Percentiles rank a stretch among this genome's conserved stretches.
These are phyloP conservation scores for Hyphopichia fennica DNA, from an alignment of 1,139 yeast species.

Conservation along the genomic window DNA sequence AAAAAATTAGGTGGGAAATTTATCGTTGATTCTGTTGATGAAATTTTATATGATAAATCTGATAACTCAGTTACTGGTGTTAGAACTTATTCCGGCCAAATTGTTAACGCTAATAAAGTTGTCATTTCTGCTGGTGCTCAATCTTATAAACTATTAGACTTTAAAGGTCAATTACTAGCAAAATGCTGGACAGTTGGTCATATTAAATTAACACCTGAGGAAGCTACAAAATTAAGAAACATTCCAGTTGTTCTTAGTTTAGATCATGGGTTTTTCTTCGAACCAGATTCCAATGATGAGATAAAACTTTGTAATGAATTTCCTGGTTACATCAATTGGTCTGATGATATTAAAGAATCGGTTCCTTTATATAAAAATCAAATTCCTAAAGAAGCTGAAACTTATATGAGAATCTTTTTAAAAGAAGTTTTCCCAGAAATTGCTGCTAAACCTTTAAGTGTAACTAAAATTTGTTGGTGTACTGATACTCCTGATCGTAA, in stretches of 20 bases:
- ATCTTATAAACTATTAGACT: constrained; percentile 30
- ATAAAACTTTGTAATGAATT: constrained; percentile 24
- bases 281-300: constrained; percentile 22
- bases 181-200: constrained; percentile 44
- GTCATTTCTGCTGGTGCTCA: constrained; percentile 39
- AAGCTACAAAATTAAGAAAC: constrained; percentile 25
- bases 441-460: constrained; percentile 16
- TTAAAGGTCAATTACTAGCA: constrained; percentile 30
- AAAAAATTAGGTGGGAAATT: constrained; percentile 29
- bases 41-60: constrained; percentile 11
- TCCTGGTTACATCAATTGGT: constrained; percentile 20
- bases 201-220: constrained; percentile 30
- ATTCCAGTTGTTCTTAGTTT: constrained; percentile 43
- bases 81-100: constrained; percentile 15
- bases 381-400: constrained; percentile 21
- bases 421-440: constrained; percentile 17
- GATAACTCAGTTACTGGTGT: constrained; percentile 12
- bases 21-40: constrained; percentile 25
- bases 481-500: constrained; percentile 24
- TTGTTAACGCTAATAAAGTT: constrained; percentile 23
- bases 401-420: constrained; percentile 18
- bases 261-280: constrained; percentile 31
- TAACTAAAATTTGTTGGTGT: constrained; percentile 24
- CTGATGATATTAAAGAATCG: constrained; percentile 9
- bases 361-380: constrained; percentile 16